Evolutionary conservation across 345 rosid species (phyloP).

Genomic region (Litchi chinensis): DNA sequence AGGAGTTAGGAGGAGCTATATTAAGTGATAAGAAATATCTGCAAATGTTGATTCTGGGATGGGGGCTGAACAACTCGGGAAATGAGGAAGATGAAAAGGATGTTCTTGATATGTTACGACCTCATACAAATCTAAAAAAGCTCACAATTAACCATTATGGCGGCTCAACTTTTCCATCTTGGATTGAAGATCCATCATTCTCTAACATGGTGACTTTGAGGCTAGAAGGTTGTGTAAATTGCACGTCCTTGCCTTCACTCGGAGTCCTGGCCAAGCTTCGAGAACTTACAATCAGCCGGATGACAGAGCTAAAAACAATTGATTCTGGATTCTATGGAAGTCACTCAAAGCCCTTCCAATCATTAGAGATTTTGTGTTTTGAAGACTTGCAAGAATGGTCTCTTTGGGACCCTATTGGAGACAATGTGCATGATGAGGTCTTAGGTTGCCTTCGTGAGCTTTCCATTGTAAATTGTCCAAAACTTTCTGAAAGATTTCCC

Average conservation of each 20-base stretch:
- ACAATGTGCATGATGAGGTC: background rate
- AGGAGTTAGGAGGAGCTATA: background rate
- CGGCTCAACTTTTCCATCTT: too few species aligned
- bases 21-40: background rate
- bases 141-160: too few species aligned
- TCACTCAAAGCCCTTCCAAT: background rate
- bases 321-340: background rate
- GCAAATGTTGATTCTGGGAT: background rate
- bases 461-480: background rate
- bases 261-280: too few species aligned
- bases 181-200: too few species aligned
- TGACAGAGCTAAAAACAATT: background rate
- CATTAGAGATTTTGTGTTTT: background rate
- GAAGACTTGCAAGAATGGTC: background rate
- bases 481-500: background rate
- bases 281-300: too few species aligned
- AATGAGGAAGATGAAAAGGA: too few species aligned
- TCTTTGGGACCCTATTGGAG: background rate
- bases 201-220: too few species aligned
- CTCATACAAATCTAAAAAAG: too few species aligned
- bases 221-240: too few species aligned
- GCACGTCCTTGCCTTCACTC: too few species aligned
- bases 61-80: background rate
- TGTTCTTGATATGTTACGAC: too few species aligned
- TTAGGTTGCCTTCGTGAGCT: background rate